A percentile compares a stretch with the other conserved stretches of the same genome.
Evolutionary conservation across 495 filamentous ascomycete species (phyloP).

Genomic region (Lepraria neglecta): DNA sequence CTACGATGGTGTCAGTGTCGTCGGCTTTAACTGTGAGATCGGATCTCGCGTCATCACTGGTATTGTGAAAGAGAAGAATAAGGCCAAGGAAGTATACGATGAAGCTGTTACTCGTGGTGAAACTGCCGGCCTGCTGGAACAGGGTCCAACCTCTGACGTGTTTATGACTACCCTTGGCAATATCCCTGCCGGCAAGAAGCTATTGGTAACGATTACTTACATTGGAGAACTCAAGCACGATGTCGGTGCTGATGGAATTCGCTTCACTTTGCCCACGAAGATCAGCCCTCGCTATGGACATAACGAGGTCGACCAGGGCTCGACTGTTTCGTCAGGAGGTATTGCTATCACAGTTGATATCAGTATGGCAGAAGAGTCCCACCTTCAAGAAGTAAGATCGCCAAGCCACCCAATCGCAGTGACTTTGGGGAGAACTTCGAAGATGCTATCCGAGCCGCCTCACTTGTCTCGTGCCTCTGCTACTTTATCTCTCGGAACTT

Average conservation of each 20-base stretch:
- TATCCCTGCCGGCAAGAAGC: constrained; percentile 46
- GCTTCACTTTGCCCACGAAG: constrained; percentile 57
- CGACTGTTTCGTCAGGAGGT: constrained; percentile 27
- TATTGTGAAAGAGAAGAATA: constrained; percentile 53
- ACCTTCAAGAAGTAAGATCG: constrained; percentile 54
- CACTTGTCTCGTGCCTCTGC: constrained; percentile 54
- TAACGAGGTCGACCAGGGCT: constrained; percentile 1
- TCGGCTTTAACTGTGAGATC: constrained; percentile 53
- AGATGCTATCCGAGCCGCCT: constrained; percentile 38
- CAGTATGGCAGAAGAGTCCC: constrained; percentile 47
- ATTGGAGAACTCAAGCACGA: constrained; percentile 64
- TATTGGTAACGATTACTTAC: constrained; percentile 56
- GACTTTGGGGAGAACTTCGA: constrained; percentile 51
- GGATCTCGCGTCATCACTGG: constrained; percentile 46
- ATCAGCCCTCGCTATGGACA: constrained; percentile 59
- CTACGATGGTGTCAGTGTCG: constrained; percentile 60
- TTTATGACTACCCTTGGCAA: constrained; percentile 61
- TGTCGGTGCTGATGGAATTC: constrained; percentile 52
- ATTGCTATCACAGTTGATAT: constrained; percentile 57
- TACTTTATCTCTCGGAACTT: constrained; percentile 42
- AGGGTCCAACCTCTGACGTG: constrained; percentile 52
- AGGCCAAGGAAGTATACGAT: constrained; percentile 49
- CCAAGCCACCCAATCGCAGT: constrained; percentile 64
- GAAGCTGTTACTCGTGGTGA: constrained; percentile 51
- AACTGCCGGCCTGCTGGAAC: constrained; percentile 56